Percentiles rank a stretch among this genome's conserved stretches.
phyloP scores from a whole-genome alignment of 2,329 filamentous ascomycete species.

The Monosporascus cannonballus region DNA sequence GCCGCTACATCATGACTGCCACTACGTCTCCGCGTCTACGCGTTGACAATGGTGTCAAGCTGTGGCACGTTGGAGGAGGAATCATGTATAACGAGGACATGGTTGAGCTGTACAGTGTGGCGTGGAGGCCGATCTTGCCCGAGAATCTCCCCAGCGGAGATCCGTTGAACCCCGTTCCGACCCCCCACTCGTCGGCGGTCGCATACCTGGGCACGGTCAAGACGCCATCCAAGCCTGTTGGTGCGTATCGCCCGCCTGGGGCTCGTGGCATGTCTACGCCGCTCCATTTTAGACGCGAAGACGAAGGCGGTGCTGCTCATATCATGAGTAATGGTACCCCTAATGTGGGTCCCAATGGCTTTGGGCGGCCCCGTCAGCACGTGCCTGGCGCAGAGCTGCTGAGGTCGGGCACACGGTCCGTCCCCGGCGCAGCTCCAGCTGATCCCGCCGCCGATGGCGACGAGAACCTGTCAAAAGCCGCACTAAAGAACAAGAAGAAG shows the following conservation, averaged over 20 bases:
- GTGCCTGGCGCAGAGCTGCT: constrained; percentile 79
- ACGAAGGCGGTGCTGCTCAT: constrained; percentile 89
- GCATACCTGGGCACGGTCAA: constrained; percentile 81
- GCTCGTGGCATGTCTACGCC: constrained; percentile 85
- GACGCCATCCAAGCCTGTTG: constrained; percentile 93
- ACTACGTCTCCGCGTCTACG: constrained; percentile 92
- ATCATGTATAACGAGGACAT: constrained; percentile 96
- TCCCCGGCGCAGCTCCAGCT: constrained; percentile 62
- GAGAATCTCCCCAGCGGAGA: constrained; percentile 57
- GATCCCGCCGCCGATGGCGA: constrained; percentile 58
- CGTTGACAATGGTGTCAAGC: constrained; percentile 91
- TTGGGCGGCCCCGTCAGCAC: constrained; percentile 66
- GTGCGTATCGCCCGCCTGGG: constrained; percentile 90
- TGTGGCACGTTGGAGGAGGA: constrained; percentile 85
- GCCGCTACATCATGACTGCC: constrained; percentile 92
- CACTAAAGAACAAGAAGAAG: constrained; percentile 98
- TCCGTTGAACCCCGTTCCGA: constrained; percentile 67
- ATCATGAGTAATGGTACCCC: constrained; percentile 71
- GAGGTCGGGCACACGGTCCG: constrained; percentile 50
- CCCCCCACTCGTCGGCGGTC: constrained; percentile 75
- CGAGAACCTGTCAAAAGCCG: constrained; percentile 74
- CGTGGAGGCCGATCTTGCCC: constrained; percentile 73
- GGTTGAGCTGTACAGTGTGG: constrained; percentile 85
- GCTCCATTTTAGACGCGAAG: constrained; percentile 93
- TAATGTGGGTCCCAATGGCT: constrained; percentile 70